phyloP scores from a whole-genome alignment of 805 yeast genomes.

The Maudiozyma saulgeensis region DNA sequence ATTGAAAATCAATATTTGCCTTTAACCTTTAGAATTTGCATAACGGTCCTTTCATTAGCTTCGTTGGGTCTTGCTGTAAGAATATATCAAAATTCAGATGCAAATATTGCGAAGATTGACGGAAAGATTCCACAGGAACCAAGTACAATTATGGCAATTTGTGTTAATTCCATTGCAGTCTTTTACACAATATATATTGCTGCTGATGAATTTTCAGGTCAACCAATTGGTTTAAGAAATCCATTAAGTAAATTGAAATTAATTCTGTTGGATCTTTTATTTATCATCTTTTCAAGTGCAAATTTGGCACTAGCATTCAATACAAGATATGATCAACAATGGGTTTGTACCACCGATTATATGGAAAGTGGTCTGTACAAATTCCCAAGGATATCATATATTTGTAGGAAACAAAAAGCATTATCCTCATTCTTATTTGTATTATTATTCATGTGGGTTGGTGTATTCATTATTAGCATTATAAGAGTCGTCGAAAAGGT shows the following conservation, averaged over 20 bases:
- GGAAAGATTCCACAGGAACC: conserved; percentile 58
- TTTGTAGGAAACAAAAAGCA: conserved; percentile 73
- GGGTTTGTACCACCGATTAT: conserved; percentile 53
- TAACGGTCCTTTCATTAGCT: conserved; percentile 47
- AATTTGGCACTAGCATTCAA: conserved; percentile 79
- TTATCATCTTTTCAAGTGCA: conserved; percentile 83
- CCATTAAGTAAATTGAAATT: conserved; percentile 77
- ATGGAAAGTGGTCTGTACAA: conserved; percentile 1
- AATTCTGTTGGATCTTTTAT: conserved; percentile 71
- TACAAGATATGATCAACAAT: conserved; percentile 65
- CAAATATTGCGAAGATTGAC: conserved; percentile 5
- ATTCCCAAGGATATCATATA: conserved; percentile 34
- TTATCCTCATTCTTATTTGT: conserved; percentile 72
- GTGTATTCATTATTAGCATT: conserved; percentile 75
- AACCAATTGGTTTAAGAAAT: conserved; percentile 82
- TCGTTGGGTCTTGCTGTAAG: conserved; percentile 67
- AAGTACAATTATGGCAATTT: conserved; percentile 85
- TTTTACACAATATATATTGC: conserved; percentile 74
- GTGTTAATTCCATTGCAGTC: conserved; percentile 71
- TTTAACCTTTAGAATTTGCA: conserved; percentile 54
- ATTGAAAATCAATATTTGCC: conserved; percentile 77
- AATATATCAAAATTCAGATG: conserved; percentile 36
- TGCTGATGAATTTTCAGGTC: conserved; percentile 83
- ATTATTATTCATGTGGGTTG: conserved; percentile 71
- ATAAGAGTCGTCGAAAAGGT: conserved; percentile 72